A percentile compares a stretch with the other conserved stretches of the same genome.
These are phyloP conservation scores for Globisporangium nodosum DNA, from an alignment of 352 stramenopile species.

Conservation along the genomic window DNA sequence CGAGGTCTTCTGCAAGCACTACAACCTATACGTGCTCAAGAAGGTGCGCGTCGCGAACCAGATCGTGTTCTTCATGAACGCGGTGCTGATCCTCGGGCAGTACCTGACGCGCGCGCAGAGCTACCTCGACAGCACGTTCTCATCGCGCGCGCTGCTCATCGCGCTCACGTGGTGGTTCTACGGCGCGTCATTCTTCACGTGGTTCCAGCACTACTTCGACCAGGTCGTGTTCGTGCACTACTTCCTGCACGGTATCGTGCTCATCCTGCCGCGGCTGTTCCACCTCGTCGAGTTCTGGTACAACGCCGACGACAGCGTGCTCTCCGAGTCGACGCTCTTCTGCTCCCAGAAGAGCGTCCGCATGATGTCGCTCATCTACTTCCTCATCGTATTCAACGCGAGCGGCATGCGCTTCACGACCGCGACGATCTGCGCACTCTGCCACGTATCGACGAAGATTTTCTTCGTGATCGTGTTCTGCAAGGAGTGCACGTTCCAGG, in stretches of 20 bases:
- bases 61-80: conserved; percentile 44
- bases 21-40: conserved; percentile 61
- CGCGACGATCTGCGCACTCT: conserved; percentile 38
- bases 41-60: conserved; percentile 53
- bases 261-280: conserved; percentile 42
- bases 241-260: conserved; percentile 34
- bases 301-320: conserved; percentile 15
- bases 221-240: conserved; percentile 47
- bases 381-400: conserved; percentile 52
- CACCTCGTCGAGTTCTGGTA: conserved; percentile 27
- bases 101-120: conserved; percentile 28
- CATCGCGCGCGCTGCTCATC: conserved; percentile 35
- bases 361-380: conserved; percentile 48
- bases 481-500: conserved; percentile 34
- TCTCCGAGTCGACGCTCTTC: conserved; percentile 31
- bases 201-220: conserved; percentile 49
- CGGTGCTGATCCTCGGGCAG: conserved; percentile 41
- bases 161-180: conserved; percentile 38
- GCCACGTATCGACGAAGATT: conserved; percentile 40
- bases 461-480: conserved; percentile 51
- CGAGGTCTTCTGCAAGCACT: conserved; percentile 72
- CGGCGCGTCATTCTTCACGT: conserved; percentile 27
- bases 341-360: conserved; percentile 53
- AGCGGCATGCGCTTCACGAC: conserved; percentile 67
- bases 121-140: conserved; percentile 25